phyloP scores from a whole-genome alignment of 257 asterid species.

The Solanum bukasovii region DNA sequence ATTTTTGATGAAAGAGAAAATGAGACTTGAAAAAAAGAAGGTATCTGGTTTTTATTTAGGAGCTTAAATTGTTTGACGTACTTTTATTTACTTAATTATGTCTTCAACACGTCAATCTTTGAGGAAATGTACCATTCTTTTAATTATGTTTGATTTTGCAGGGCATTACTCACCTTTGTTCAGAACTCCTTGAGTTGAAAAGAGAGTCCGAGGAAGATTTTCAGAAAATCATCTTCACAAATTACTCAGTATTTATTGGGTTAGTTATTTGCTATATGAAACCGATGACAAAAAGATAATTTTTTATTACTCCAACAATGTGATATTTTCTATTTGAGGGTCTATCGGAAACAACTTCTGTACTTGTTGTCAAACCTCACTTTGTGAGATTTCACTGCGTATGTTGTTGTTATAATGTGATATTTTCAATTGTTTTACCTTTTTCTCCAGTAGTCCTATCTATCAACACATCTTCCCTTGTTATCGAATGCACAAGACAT shows the following conservation, averaged over 20 bases:
- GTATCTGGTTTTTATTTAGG: neutral
- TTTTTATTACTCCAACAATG: neutral
- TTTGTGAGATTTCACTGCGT: neutral
- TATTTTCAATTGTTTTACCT: neutral
- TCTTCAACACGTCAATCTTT: neutral
- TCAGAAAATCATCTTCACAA: slow-evolving; percentile 49
- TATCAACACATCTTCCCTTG: neutral
- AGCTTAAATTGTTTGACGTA: neutral
- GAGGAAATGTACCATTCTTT: neutral
- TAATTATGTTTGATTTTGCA: slow-evolving; percentile 3
- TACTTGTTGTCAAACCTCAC: neutral
- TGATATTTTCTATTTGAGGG: neutral
- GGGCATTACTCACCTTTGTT: slow-evolving; percentile 78
- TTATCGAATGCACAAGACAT: neutral
- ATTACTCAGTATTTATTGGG: slow-evolving; percentile 55
- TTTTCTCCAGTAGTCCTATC: neutral
- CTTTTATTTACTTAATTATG: neutral
- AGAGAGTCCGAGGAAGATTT: slow-evolving; percentile 63
- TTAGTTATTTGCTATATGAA: slow-evolving; percentile 12
- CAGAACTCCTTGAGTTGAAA: slow-evolving; percentile 73
- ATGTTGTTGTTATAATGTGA: neutral
- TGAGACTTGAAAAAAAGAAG: neutral
- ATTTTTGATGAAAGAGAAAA: neutral
- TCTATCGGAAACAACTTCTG: neutral
- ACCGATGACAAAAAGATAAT: neutral